phyloP scores from a whole-genome alignment of 306 rosid genomes.

The Dalbergia oliveri region DNA sequence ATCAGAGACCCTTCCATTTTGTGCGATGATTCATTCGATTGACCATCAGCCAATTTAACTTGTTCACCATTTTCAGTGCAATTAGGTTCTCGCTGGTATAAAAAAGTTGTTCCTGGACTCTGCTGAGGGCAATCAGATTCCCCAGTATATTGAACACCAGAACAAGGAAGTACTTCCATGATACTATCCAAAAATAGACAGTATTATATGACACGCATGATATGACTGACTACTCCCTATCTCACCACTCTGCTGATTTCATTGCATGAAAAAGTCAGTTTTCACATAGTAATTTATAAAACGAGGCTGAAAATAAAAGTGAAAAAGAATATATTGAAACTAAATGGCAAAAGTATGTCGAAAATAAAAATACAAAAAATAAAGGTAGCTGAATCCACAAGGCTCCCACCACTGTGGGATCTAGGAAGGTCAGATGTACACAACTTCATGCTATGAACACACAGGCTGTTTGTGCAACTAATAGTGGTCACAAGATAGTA shows the following conservation, averaged over 20 bases:
- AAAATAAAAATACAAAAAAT: background rate
- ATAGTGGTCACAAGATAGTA: background rate
- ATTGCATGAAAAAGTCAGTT: conserved; percentile 42
- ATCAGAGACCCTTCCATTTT: conserved; percentile 54
- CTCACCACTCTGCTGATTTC: conserved; percentile 54
- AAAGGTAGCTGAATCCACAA: background rate
- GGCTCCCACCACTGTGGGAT: background rate
- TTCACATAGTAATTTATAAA: conserved; percentile 18
- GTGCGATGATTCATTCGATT: conserved; percentile 47
- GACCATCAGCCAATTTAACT: conserved; percentile 53
- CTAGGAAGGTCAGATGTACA: background rate
- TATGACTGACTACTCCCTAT: conserved; percentile 44
- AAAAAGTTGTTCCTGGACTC: conserved; percentile 59
- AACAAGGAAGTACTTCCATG: conserved; percentile 94
- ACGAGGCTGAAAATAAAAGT: conserved; percentile 2
- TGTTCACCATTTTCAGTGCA: conserved; percentile 58
- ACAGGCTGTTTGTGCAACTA: background rate
- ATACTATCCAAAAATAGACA: conserved; percentile 45
- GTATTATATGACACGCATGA: conserved; percentile 45
- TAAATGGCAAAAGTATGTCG: conserved; percentile 24
- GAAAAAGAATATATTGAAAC: background rate
- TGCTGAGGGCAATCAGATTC: conserved; percentile 74
- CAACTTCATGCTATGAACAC: background rate
- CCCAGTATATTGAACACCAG: conserved; percentile 70
- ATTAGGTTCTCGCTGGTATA: conserved; percentile 58